Conservation (phyloP, 768 basidiomycete species). For the Termitomyces sp. region DNA sequence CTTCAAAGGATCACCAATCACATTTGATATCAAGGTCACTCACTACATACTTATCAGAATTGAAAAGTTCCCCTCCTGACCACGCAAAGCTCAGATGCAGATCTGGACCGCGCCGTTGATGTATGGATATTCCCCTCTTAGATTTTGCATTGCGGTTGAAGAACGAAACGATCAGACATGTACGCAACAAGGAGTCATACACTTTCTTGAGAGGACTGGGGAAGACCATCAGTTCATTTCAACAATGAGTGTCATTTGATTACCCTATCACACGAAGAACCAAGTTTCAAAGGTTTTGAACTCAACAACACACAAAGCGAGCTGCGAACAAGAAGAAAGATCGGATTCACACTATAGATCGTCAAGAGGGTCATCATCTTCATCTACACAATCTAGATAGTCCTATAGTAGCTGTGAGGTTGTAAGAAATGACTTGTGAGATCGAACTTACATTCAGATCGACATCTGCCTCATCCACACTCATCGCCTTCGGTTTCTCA, state of each 20-base stretch:
- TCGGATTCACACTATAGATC: not conserved
- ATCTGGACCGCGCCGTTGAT: not conserved
- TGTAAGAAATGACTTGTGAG: not conserved
- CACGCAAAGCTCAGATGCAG: not conserved
- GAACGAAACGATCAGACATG: not conserved
- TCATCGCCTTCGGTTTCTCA: not conserved
- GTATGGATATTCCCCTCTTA: not conserved
- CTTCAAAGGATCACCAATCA: too few relatives aligned
- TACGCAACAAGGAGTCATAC: not conserved
- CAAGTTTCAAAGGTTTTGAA: not conserved
- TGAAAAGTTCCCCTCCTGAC: not conserved
- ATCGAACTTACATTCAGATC: constrained; percentile 7
- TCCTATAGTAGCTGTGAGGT: constrained; percentile 8
- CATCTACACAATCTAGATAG: constrained; percentile 14
- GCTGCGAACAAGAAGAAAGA: not conserved
- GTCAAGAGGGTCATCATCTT: constrained; percentile 5
- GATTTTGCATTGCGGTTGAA: not conserved
- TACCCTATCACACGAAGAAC: not conserved
- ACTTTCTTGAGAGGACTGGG: not conserved
- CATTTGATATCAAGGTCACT: not conserved
- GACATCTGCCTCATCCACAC: constrained; percentile 13
- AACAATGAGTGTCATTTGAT: not conserved
- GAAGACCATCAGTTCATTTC: not conserved
- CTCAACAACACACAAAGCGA: not conserved
- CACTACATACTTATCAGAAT: too few relatives aligned